A percentile compares a stretch with the other conserved stretches of the same genome.
Conservation (phyloP, 2,329 filamentous ascomycete genomes). For the Calonectria multiphialidica region DNA sequence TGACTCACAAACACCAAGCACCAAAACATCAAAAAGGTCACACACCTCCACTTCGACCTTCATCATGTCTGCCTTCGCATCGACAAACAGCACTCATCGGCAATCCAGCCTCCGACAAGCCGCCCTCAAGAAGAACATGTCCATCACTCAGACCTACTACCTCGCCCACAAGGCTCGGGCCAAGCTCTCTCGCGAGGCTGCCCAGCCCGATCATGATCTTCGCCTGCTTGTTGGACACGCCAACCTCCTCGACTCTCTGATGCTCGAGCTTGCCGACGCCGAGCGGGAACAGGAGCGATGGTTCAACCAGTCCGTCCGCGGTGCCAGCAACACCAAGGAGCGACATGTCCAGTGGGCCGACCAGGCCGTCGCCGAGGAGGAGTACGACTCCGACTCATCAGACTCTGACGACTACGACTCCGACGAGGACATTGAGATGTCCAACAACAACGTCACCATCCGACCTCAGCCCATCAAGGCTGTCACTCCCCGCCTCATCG, state of each 20-base stretch:
- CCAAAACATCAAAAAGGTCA: conserved; percentile 40
- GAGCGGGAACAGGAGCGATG: conserved; percentile 96
- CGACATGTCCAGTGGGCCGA: conserved; percentile 92
- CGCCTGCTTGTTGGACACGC: conserved; percentile 96
- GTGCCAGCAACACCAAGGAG: conserved; percentile 72
- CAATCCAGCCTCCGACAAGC: conserved; percentile 44
- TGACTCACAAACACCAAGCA: conserved; percentile 41
- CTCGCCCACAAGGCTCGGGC: conserved; percentile 95
- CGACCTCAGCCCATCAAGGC: conserved; percentile 53
- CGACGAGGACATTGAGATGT: conserved; percentile 71
- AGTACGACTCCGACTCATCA: conserved; percentile 73
- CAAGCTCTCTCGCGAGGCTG: conserved; percentile 95
- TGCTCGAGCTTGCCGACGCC: conserved; percentile 91
- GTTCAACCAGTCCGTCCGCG: conserved; percentile 96
- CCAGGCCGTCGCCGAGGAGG: conserved; percentile 79
- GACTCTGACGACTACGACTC: conserved; percentile 63
- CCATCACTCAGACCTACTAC: conserved; percentile 98
- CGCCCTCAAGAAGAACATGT: conserved; percentile 85
- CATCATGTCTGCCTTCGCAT: conserved; percentile 48
- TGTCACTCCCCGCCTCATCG: conserved; percentile 49
- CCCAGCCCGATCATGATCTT: conserved; percentile 92
- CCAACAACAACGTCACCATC: conserved; percentile 51
- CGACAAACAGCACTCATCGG: conserved; percentile 37
- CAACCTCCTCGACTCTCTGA: conserved; percentile 96
- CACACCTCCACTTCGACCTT: conserved; percentile 32